Evolutionary conservation across 1,284 basidiomycete genomes (phyloP).

Genomic region (Omphalotus olearius): DNA sequence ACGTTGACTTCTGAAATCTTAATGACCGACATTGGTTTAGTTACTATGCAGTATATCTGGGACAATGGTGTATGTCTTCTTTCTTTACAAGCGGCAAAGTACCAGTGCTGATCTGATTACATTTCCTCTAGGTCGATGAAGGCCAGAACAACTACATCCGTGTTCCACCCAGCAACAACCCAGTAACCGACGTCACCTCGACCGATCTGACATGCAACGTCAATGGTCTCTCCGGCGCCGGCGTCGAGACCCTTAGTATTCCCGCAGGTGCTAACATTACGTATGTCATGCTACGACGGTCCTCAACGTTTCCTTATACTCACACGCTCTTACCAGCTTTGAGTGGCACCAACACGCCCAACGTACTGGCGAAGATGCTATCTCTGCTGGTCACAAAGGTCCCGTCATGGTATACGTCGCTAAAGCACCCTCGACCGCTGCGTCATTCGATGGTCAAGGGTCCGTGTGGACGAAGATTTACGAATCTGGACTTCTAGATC

Average conservation of each 20-base stretch:
- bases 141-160: conserved; percentile 41
- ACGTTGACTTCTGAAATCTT: neutral
- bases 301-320: conserved; percentile 9
- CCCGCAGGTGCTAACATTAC: conserved; percentile 38
- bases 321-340: conserved; percentile 23
- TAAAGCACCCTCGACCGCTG: conserved; percentile 42
- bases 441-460: conserved; percentile 20
- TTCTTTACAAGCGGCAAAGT: neutral
- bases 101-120: neutral
- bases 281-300: conserved; percentile 13
- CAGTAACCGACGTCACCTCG: conserved; percentile 48
- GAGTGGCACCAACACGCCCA: conserved; percentile 46
- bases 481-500: conserved; percentile 39
- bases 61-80: conserved; percentile 32
- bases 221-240: conserved; percentile 38
- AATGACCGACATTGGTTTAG: conserved; percentile 18
- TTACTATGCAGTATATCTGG: conserved; percentile 52
- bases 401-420: conserved; percentile 26
- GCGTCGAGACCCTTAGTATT: conserved; percentile 34
- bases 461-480: conserved; percentile 52
- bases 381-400: conserved; percentile 46
- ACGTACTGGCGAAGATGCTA: conserved; percentile 50
- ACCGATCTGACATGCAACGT: conserved; percentile 48
- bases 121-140: conserved; percentile 31
- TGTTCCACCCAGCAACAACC: conserved; percentile 49